Evolutionary conservation across 768 basidiomycete species (phyloP).

Genomic region (Trametes cubensis): DNA sequence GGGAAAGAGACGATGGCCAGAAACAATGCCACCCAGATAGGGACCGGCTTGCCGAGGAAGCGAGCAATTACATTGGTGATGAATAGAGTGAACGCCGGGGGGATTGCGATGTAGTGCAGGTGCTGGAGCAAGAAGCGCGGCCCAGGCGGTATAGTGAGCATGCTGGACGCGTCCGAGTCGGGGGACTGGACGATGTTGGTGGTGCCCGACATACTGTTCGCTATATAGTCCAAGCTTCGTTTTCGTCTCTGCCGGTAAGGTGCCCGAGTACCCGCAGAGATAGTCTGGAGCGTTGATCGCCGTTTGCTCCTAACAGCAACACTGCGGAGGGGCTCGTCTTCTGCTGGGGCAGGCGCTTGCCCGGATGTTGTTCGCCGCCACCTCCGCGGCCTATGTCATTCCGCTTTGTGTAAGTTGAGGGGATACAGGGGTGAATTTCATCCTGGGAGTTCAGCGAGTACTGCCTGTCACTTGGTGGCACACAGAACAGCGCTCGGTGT

Average conservation of each 20-base stretch:
- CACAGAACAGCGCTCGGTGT: too few relatives aligned
- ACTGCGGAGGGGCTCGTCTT: neutral
- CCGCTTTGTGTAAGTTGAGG: too few relatives aligned
- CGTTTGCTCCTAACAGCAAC: neutral
- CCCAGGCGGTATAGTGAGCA: slow-evolving; percentile 9
- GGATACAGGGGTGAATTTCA: too few relatives aligned
- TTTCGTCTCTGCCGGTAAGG: neutral
- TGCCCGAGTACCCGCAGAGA: neutral
- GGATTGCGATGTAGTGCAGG: slow-evolving; percentile 1
- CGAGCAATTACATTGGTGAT: neutral
- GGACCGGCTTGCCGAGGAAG: neutral
- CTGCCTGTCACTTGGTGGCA: too few relatives aligned
- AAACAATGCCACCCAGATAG: neutral
- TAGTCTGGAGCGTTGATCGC: neutral
- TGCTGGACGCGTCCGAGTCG: neutral
- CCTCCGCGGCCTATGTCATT: neutral
- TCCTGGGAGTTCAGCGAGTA: too few relatives aligned
- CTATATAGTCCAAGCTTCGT: neutral
- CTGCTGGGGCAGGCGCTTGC: neutral
- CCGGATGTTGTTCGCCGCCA: neutral
- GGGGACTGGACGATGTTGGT: neutral
- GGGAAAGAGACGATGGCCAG: neutral
- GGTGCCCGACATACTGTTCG: neutral
- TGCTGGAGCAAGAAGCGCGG: slow-evolving; percentile 2
- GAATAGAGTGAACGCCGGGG: neutral